phyloP scores from a whole-genome alignment of 2,329 filamentous ascomycete genomes.

The Calonectria pseudoreteaudii region DNA sequence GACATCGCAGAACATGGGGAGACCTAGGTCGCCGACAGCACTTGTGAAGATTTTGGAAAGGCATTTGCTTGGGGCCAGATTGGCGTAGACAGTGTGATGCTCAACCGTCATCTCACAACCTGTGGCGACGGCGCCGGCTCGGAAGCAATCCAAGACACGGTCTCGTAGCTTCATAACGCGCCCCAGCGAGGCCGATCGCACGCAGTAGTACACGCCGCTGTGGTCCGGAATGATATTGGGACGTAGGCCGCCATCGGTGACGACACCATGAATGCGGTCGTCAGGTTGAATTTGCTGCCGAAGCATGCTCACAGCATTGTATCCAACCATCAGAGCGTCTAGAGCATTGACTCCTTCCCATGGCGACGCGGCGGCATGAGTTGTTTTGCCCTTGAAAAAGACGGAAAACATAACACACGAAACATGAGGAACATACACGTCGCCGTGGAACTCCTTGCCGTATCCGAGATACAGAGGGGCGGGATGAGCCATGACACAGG shows the following conservation, averaged over 20 bases:
- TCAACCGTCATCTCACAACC: not conserved
- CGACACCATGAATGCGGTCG: not conserved
- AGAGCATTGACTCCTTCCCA: not conserved
- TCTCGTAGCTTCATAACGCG: no score
- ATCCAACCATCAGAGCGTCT: not conserved
- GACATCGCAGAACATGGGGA: no score
- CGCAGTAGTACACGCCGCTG: not conserved
- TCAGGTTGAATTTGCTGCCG: not conserved
- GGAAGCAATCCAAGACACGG: not conserved
- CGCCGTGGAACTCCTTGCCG: no score
- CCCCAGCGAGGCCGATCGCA: no score
- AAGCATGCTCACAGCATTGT: not conserved
- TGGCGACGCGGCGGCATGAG: not conserved
- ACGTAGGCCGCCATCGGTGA: not conserved
- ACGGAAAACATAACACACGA: no score
- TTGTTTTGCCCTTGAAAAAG: not conserved
- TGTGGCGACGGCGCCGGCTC: not conserved
- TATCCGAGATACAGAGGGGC: no score
- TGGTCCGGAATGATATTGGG: not conserved
- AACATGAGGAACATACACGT: no score
- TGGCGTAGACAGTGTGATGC: not conserved
- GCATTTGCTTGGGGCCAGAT: no score
- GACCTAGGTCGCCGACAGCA: no score
- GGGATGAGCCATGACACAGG: not conserved
- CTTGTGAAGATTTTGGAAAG: no score